Percentiles rank a stretch among this genome's conserved stretches.
phyloP scores from a whole-genome alignment of 2,329 filamentous ascomycete species.

The Diaporthe citri region DNA sequence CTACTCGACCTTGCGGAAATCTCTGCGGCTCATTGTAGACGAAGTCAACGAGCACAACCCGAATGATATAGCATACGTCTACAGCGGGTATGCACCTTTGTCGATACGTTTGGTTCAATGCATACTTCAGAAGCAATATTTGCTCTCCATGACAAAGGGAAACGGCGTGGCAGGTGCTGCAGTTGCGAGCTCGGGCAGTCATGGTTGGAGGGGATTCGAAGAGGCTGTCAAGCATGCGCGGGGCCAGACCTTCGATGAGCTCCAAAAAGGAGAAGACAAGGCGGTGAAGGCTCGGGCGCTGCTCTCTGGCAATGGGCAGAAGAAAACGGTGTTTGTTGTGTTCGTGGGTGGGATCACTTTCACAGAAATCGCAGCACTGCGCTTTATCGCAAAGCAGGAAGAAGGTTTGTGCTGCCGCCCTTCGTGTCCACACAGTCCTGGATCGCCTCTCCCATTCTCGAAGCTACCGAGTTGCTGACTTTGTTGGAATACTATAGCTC shows the following conservation, averaged over 20 bases:
- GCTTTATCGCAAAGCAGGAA: constrained; percentile 90
- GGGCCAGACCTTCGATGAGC: constrained; percentile 90
- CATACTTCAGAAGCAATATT: constrained; percentile 89
- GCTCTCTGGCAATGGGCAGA: constrained; percentile 79
- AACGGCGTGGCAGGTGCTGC: constrained; percentile 61
- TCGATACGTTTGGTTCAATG: constrained; percentile 93
- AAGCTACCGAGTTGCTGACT: constrained; percentile 24
- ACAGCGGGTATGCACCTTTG: constrained; percentile 95
- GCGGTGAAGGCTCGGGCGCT: constrained; percentile 88
- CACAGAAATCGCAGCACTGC: constrained; percentile 92
- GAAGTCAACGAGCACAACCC: constrained; percentile 96
- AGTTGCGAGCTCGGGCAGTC: constrained; percentile 69
- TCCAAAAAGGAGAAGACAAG: constrained; percentile 93
- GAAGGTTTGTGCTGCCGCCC: constrained; percentile 63
- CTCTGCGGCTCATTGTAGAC: constrained; percentile 90
- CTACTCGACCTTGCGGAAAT: constrained; percentile 88
- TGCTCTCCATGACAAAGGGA: constrained; percentile 78
- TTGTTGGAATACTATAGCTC: constrained; percentile 58
- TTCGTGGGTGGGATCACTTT: constrained; percentile 98
- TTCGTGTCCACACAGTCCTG: background rate
- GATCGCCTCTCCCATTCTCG: background rate
- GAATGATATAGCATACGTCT: constrained; percentile 96
- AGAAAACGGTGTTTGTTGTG: constrained; percentile 94
- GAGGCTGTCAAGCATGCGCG: constrained; percentile 89
- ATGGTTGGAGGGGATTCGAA: constrained; percentile 95